Conservation (phyloP, 2,329 filamentous ascomycete species). For the Penicillium rolfsii region DNA sequence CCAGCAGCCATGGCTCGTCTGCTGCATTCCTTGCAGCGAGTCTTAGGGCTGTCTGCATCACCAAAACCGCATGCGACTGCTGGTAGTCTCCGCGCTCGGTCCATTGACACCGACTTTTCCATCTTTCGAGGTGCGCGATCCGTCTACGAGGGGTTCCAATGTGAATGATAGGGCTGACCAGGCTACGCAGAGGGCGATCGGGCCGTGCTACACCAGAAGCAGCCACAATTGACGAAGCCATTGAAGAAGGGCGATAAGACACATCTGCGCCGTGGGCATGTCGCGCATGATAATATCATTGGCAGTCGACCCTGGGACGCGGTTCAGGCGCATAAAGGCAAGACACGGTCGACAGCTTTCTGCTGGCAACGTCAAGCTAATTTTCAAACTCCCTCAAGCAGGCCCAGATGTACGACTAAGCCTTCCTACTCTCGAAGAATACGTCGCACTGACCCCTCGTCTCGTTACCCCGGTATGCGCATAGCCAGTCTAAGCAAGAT, state of each 20-base stretch:
- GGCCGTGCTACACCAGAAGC: conserved; percentile 45
- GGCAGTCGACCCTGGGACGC: conserved; percentile 63
- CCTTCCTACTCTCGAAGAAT: conserved; percentile 72
- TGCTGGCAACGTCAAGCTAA: conserved; percentile 3
- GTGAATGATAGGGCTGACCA: conserved; percentile 14
- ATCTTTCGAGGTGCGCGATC: conserved; percentile 41
- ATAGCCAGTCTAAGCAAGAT: background rate
- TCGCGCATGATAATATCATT: conserved; percentile 62
- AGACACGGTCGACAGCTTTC: conserved; percentile 4
- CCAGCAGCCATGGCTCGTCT: conserved; percentile 39
- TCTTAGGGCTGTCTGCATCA: conserved; percentile 33
- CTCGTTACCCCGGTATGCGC: conserved; percentile 72
- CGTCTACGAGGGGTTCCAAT: background rate
- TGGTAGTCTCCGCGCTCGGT: conserved; percentile 25
- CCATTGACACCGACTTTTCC: conserved; percentile 45
- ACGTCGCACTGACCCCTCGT: conserved; percentile 68
- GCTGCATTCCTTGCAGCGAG: conserved; percentile 37
- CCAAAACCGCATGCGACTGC: conserved; percentile 18
- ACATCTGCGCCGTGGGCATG: conserved; percentile 39
- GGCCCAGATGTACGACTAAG: conserved; percentile 60
- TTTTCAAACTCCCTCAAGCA: conserved; percentile 14
- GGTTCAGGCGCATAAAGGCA: conserved; percentile 59
- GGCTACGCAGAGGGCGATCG: conserved; percentile 48
- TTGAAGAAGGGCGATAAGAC: conserved; percentile 44
- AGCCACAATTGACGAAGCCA: conserved; percentile 47